phyloP scores from a whole-genome alignment of 2,329 filamentous ascomycete genomes.

The Reticulascus tulasneorum region DNA sequence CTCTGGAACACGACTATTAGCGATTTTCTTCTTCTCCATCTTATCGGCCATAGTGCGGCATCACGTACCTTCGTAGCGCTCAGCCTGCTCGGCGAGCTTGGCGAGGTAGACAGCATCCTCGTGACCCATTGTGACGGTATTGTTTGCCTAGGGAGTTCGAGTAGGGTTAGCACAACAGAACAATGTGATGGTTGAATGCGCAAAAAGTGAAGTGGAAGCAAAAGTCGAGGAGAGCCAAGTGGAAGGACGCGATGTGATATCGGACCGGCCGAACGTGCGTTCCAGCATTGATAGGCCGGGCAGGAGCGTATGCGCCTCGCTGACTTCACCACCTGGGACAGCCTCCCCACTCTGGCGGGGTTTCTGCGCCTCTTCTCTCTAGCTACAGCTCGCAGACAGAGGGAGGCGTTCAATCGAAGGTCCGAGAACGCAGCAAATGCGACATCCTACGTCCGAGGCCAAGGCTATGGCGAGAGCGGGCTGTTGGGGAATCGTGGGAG shows the following conservation, averaged over 20 bases:
- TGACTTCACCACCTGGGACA: slow-evolving; percentile 14
- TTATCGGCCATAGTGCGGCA: slow-evolving; percentile 4
- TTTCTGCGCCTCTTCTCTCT: slow-evolving; percentile 13
- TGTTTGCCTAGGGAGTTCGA: slow-evolving; percentile 10
- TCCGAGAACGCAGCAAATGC: slow-evolving; percentile 1
- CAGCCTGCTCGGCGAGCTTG: slow-evolving; percentile 99
- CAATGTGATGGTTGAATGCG: slow-evolving; percentile 1
- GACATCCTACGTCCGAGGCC: slow-evolving; percentile 5
- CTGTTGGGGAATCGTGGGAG: slow-evolving; percentile 11
- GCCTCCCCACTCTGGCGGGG: slow-evolving; percentile 15
- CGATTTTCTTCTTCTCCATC: too few species aligned
- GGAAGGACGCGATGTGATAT: slow-evolving; percentile 1
- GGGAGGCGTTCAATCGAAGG: slow-evolving; percentile 8
- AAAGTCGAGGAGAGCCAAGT: neutral
- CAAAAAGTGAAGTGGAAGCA: slow-evolving; percentile 1
- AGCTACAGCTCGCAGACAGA: slow-evolving; percentile 9
- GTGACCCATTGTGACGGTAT: slow-evolving; percentile 81
- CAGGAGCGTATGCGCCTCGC: slow-evolving; percentile 14
- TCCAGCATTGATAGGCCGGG: slow-evolving; percentile 2
- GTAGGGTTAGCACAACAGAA: slow-evolving; percentile 10
- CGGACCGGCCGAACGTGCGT: neutral
- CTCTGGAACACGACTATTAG: slow-evolving; percentile 51
- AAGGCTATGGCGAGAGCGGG: slow-evolving; percentile 3
- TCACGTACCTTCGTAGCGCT: slow-evolving; percentile 94
- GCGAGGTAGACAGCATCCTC: slow-evolving; percentile 99